phyloP scores from a whole-genome alignment of 176 grass and related monocot species.

The Pharus latifolius region DNA sequence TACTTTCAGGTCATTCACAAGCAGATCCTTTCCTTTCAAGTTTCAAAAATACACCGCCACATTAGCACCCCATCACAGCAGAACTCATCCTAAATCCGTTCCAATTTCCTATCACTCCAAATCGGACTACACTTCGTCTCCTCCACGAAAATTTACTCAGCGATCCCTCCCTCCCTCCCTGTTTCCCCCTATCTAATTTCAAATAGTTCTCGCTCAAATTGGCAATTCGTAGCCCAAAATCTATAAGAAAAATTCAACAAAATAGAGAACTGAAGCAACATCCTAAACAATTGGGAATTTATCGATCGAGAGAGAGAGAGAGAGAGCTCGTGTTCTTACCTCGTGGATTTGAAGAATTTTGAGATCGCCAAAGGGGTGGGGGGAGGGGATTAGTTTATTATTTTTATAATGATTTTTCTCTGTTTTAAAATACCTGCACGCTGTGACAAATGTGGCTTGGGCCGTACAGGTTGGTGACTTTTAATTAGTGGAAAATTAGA shows the following conservation, averaged over 20 bases:
- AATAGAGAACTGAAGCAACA: background rate
- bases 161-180: no score
- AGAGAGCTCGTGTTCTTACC: background rate
- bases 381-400: background rate
- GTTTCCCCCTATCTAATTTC: no score
- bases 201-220: background rate
- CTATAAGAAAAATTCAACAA: no score
- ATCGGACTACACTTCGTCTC: no score
- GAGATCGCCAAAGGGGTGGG: no score
- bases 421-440: background rate
- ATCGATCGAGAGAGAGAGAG: background rate
- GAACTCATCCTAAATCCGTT: no score
- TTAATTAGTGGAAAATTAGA: background rate
- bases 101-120: no score
- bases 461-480: background rate
- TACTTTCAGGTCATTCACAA: background rate
- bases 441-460: background rate
- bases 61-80: no score
- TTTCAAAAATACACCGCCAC: no score
- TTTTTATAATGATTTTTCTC: background rate
- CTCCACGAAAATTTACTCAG: no score
- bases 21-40: background rate
- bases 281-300: background rate
- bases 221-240: background rate
- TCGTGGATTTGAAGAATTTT: no score